Evolutionary conservation across 2,329 filamentous ascomycete species (phyloP), one percentile per base, ranked within the genome.

Genomic region (Pseudocercospora vitis): DNA sequence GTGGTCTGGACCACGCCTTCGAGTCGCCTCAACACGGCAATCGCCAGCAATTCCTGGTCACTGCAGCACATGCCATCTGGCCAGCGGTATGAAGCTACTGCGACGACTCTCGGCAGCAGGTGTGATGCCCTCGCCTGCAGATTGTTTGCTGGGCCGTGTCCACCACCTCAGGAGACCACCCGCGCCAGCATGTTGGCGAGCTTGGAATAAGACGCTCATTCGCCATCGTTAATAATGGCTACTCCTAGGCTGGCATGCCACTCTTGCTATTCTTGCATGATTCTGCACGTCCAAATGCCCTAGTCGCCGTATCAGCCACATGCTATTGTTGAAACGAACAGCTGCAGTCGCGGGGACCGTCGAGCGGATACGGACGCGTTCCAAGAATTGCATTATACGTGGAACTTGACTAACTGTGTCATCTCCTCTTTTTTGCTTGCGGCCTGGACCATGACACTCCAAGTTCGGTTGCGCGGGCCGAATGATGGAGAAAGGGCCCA

Each of bases 401-500:
- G 14, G 3, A 37, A 16, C 4, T 18, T 16, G 16, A 8, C 33
- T 9, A 16, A 18, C 33, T 16, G 16, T 9, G 6, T 39, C 35
- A 39, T 39, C 35, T 39, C 35, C 35, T 19, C 35, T 39, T 39
- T 39, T 39, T 21, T 21, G 35, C 19, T 21, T 39, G 19, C n/a
- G 35, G 35, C 21, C 16, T 39, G 35, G 35, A 39, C 35, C 21
- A 14, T 21, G 18, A 18, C 16, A 39, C 18, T 39, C 35, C 21
- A 26, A 26, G 18, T 42, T 42, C 37, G 37, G 37, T 26, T 24
- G 24, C 21, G 37, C 37, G 37, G 37, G 37, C 37, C 37, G 37
- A 42, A 24, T 42, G 16, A 42, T 24, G 37, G 37, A 40, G 37
- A 42, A 42, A 21, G 37, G 32, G 35, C 35, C 35, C 35, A 39